A percentile compares a stretch with the other conserved stretches of the same genome.
Evolutionary conservation across 768 basidiomycete species (phyloP).

Genomic region (Tulasnella sp.): DNA sequence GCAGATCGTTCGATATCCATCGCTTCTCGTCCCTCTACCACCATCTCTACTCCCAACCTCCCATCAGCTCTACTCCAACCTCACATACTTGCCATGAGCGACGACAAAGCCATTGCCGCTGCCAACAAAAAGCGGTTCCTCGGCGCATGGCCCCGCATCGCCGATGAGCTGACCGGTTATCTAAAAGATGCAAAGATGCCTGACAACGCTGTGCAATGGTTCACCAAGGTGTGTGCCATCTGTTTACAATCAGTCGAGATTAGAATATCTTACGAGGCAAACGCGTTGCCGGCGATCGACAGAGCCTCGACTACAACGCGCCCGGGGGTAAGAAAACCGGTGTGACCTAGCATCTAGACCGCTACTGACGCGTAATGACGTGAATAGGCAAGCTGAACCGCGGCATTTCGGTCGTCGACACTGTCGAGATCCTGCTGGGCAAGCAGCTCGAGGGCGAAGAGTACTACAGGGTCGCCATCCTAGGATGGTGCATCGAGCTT

Average conservation of each 20-base stretch:
- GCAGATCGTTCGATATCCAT: constrained; percentile 18
- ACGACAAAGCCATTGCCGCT: constrained; percentile 19
- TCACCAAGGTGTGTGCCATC: constrained; percentile 56
- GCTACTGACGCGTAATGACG: not conserved
- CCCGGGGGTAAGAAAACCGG: constrained; percentile 52
- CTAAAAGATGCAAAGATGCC: constrained; percentile 74
- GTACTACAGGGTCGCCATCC: constrained; percentile 79
- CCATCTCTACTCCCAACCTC: not conserved
- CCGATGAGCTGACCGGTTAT: constrained; percentile 70
- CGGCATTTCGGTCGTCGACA: constrained; percentile 93
- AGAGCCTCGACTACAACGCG: constrained; percentile 92
- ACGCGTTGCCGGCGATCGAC: constrained; percentile 9
- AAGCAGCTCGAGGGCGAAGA: constrained; percentile 68
- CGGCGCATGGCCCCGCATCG: constrained; percentile 63
- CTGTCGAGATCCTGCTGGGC: constrained; percentile 81
- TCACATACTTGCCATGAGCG: constrained; percentile 8
- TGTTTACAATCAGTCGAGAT: not conserved
- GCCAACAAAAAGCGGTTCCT: constrained; percentile 53
- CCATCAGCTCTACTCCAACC: not conserved
- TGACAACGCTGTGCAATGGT: constrained; percentile 80
- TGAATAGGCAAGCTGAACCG: constrained; percentile 83
- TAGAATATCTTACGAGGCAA: not conserved
- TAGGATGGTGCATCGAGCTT: constrained; percentile 95
- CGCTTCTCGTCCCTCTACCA: not conserved
- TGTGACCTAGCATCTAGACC: not conserved